Base-by-base conservation (phyloP, 202 grass and related monocot species). In the Cymbopogon flexuosus region DNA sequence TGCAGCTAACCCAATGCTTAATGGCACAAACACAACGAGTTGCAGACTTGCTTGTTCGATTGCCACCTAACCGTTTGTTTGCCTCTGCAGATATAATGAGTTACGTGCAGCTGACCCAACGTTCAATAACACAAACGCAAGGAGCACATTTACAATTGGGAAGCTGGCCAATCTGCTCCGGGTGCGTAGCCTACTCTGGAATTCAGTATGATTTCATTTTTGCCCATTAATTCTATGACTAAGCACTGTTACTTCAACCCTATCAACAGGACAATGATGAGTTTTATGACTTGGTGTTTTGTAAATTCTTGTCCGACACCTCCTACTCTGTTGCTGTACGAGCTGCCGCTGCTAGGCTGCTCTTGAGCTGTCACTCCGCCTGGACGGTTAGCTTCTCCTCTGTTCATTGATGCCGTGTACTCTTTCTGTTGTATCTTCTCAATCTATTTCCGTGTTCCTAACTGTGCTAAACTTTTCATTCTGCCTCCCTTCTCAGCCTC, bases 221-320 rank as follows among this genome's bases (percentile, higher is more conserved):
- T 65, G 15, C 39, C 46, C 0, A 5, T 56, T 79, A 16, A 19
- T 24, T 16, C 37, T 75, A 9, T 42, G 59, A 62, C 19, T 43
- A 69, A 73, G 67, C 19, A 14, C 40, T 52, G 12, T 37, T 29
- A 41, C 54, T 62, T 80, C 29, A 63, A 75, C 8, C 31, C 16
- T 39, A 11, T 31, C 24, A 1, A 61, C 88, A 98, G 96, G 96
- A 98, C 43, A 93, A 95, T 64, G 96, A 95, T 42, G 90, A 95
- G 8, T 95, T 98, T 76, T 95, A 95, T 3, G 92, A 95, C 45
- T 35, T 93, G 24, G 86, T 95, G 21, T 98, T 93, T 29, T 90
- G 86, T 12, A 98, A 93, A 65, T 95, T 89, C 85, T 73, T 98
- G 36, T 92, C 88, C 0, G 90, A 98, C 23, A 89, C 75, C 34